Evolutionary conservation across 305 asterid species (phyloP).

Genomic region (Euphrasia arctica): DNA sequence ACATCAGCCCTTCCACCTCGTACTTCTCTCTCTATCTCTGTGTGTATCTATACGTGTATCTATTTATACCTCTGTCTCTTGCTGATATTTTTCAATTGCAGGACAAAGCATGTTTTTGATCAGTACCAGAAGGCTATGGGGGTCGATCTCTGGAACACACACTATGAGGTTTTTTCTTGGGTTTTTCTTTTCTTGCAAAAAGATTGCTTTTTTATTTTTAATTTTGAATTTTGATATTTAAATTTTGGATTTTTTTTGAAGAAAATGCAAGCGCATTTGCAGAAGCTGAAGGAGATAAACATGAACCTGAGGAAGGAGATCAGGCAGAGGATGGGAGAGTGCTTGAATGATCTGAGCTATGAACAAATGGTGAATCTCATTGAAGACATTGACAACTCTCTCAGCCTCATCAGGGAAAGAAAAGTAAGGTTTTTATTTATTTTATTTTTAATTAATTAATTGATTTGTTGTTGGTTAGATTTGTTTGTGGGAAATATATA

Average conservation of each 20-base stretch:
- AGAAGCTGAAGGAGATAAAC: conserved; percentile 76
- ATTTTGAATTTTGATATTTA: not conserved
- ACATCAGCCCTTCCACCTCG: conserved; percentile 69
- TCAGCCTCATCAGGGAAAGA: conserved; percentile 60
- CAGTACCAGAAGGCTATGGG: conserved; percentile 68
- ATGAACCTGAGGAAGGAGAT: conserved; percentile 70
- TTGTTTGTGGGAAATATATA: too few species aligned
- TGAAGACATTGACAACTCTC: conserved; percentile 63
- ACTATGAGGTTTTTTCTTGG: conserved; percentile 56
- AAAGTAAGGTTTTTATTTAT: conserved; percentile 43
- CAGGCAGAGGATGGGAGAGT: conserved; percentile 90
- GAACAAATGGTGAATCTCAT: conserved; percentile 58
- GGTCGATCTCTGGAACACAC: conserved; percentile 80
- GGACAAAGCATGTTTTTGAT: conserved; percentile 85
- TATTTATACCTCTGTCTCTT: not conserved
- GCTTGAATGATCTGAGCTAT: conserved; percentile 67
- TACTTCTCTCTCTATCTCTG: conserved; percentile 16
- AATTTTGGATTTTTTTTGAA: not conserved
- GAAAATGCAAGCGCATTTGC: conserved; percentile 71
- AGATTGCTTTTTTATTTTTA: not conserved
- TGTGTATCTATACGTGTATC: too few species aligned
- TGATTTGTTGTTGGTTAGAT: too few species aligned
- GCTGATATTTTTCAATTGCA: conserved; percentile 8
- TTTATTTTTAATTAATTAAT: too few species aligned
- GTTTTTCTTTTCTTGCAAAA: not conserved